A percentile compares a stretch with the other conserved stretches of the same genome.
These are phyloP conservation scores for Penicillium flavigenum DNA, from an alignment of 495 filamentous ascomycete species.

Conservation along the genomic window DNA sequence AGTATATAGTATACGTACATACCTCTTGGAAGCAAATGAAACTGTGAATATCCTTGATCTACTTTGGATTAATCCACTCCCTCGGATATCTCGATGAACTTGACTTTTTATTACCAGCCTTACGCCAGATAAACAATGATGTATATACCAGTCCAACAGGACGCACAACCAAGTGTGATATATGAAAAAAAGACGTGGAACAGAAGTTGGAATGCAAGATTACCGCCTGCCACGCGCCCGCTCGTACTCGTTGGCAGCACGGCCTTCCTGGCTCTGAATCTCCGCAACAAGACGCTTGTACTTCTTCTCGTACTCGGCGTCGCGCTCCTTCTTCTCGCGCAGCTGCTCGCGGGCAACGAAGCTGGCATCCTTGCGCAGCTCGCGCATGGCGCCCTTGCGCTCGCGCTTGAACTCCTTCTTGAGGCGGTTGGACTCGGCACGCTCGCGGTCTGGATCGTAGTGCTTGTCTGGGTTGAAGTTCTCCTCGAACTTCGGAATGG, in stretches of 20 bases:
- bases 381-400: constrained; percentile 89
- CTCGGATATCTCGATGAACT: constrained; percentile 9
- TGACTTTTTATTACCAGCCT: constrained; percentile 33
- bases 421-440: constrained; percentile 76
- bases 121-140: constrained; percentile 25
- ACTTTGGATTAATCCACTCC: neutral
- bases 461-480: constrained; percentile 90
- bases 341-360: constrained; percentile 89
- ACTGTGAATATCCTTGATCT: neutral
- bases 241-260: constrained; percentile 84
- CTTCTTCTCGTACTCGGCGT: constrained; percentile 90
- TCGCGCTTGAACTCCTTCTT: constrained; percentile 90
- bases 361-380: constrained; percentile 88
- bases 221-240: constrained; percentile 67
- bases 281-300: constrained; percentile 86
- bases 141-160: constrained; percentile 29
- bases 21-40: neutral
- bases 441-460: constrained; percentile 90
- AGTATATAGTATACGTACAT: constrained; percentile 1
- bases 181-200: constrained; percentile 6
- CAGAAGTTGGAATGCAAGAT: constrained; percentile 10
- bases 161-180: constrained; percentile 19
- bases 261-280: constrained; percentile 91
- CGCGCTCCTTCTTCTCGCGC: constrained; percentile 85
- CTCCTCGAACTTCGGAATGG: constrained; percentile 96